phyloP scores from a whole-genome alignment of 768 basidiomycete species.

The Suillus luteus region DNA sequence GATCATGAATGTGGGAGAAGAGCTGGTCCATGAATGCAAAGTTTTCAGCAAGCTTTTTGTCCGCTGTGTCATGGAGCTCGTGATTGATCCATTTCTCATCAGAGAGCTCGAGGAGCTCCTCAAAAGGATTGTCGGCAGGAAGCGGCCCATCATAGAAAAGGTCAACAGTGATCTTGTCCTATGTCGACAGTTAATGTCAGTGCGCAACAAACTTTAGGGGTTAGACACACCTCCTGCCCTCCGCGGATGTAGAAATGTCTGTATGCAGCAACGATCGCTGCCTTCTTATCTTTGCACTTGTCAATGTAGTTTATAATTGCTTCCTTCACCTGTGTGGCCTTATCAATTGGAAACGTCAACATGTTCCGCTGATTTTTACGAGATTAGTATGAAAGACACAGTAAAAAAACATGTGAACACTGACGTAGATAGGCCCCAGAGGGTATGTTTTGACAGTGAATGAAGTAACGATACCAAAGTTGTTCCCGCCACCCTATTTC shows the following conservation, averaged over 20 bases:
- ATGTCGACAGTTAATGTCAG: not conserved
- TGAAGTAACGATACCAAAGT: constrained; percentile 30
- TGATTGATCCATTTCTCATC: constrained; percentile 1
- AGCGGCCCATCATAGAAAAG: constrained; percentile 16
- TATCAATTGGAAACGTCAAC: constrained; percentile 10
- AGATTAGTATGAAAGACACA: not conserved
- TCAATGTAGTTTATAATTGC: constrained; percentile 9
- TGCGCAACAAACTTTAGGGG: not conserved
- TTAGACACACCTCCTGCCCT: constrained; percentile 10
- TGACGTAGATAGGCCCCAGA: constrained; percentile 16
- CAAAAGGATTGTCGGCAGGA: constrained; percentile 7
- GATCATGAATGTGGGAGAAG: not conserved
- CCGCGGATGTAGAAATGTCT: constrained; percentile 10
- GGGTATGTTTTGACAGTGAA: constrained; percentile 25
- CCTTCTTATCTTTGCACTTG: constrained; percentile 8
- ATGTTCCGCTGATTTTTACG: constrained; percentile 11
- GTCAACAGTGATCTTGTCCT: constrained; percentile 8
- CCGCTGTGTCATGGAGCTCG: not conserved
- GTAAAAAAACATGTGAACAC: not conserved
- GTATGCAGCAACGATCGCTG: constrained; percentile 15
- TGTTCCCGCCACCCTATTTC: constrained; percentile 26
- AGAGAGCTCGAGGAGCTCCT: not conserved
- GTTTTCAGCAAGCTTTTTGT: constrained; percentile 3
- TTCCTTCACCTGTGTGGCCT: constrained; percentile 13
- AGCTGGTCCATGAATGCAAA: constrained; percentile 8